Evolutionary conservation across 2,329 filamentous ascomycete genomes (phyloP).

Genomic region (Rhytidhysteron rufulum): DNA sequence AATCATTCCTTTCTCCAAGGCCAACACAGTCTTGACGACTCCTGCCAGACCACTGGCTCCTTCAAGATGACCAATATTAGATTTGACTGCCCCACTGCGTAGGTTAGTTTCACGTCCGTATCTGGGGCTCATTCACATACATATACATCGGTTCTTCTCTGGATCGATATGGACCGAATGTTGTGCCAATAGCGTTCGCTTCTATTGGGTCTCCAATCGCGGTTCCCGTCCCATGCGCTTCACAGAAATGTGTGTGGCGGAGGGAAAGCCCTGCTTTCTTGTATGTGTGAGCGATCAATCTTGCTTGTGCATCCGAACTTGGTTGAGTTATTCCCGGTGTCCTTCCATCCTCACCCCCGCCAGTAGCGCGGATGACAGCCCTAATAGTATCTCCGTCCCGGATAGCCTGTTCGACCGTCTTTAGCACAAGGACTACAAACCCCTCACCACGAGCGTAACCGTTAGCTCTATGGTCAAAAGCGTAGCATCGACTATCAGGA

Average conservation of each 20-base stretch:
- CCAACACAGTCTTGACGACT: constrained; percentile 14
- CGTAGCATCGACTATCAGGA: constrained; percentile 16
- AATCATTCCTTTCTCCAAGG: constrained; percentile 11
- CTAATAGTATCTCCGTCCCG: constrained; percentile 49
- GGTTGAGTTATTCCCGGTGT: constrained; percentile 53
- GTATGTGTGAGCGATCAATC: constrained; percentile 33
- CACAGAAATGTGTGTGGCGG: constrained; percentile 3
- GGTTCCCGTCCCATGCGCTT: constrained; percentile 44
- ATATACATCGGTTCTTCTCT: constrained; percentile 18
- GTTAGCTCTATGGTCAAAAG: constrained; percentile 49
- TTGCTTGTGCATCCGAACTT: constrained; percentile 47
- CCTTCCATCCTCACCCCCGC: constrained; percentile 46
- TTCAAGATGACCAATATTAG: constrained; percentile 15
- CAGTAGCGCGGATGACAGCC: constrained; percentile 35
- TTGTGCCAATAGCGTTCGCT: constrained; percentile 1
- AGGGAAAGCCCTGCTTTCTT: constrained; percentile 22
- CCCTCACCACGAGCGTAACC: constrained; percentile 63
- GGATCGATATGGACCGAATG: constrained; percentile 2
- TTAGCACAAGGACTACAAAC: constrained; percentile 52
- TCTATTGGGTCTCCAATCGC: constrained; percentile 33
- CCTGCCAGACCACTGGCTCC: constrained; percentile 9
- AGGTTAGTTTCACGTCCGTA: not conserved
- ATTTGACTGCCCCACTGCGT: constrained; percentile 11
- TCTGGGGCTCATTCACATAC: constrained; percentile 16
- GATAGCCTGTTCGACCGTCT: constrained; percentile 53